Evolutionary conservation across 2,329 filamentous ascomycete species (phyloP), one percentile per base, ranked within the genome.

Genomic region (Alternaria postmessia): DNA sequence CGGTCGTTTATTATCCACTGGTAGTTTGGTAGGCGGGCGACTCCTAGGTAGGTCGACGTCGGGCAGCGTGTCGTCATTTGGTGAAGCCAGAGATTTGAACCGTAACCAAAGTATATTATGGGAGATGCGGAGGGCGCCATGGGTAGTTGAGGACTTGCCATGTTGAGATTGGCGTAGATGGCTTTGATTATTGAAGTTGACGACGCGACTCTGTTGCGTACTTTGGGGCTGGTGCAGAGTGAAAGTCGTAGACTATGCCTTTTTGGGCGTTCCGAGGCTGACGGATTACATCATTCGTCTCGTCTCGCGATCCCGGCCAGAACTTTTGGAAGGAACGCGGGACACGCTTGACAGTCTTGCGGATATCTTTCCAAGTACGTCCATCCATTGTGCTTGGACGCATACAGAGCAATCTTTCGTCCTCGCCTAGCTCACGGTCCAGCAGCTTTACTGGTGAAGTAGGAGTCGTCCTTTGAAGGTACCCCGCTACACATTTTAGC

Each of bases 91-190:
- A 92, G 83, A 75, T 92, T 92, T 73, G 85, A 88, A 63, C 89
- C 90, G 77, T 90, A 92, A 69, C 86, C 90, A 72, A 92, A 91
- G 81, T 91, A 91, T 64, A 87, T 75, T 51, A 74, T 80, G 54
- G 57, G 56, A 38, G 28, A 20, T 12, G 3, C 41, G 22, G 39
- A 53, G n/a, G 51, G 64, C 11, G 36, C 20, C 1, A 22, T 42
- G 26, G 55, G 51, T 20, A 54, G 20, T 26, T 24, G 44, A 7
- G 51, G 24, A 53, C 28, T 26, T 24, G 61, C 20, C 63, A 67
- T 68, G 38, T 36, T 65, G 48, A 41, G 26, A 7, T 20, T 14
- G 26, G n/a, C 16, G 28, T 43, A 5, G 36, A 54, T 22, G 16
- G 14, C 12, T 32, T 51, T n/a, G 42, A 36, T 14, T 36, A 30